Evolutionary conservation across 2,329 filamentous ascomycete species (phyloP), one percentile per base, ranked within the genome.

Genomic region (Phialophora chinensis): DNA sequence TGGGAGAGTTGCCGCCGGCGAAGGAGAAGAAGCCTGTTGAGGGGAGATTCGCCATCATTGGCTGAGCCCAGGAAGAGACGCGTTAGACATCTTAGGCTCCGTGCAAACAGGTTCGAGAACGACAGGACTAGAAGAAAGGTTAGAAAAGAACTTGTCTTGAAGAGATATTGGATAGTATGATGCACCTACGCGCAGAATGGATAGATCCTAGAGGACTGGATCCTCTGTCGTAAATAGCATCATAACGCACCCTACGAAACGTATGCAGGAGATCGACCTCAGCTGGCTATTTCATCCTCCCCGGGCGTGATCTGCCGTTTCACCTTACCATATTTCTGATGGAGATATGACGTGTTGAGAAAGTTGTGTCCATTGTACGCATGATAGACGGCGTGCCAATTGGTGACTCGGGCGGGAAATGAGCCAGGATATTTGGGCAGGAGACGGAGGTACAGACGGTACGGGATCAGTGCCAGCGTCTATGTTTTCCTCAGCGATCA

Each of bases 1-100:
- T 54, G 23, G 60, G 49, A 38, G 29, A 42, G 20, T 1, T 58
- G 35, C 56, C 56, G 35, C 20, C 47, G 23, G 49, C 47, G 33
- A 62, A 54, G 31, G 49, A 62, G 25, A 62, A 62, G 49, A 55
- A 54, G 60, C 60, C 60, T 38, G 11, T 62, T n/a, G 60, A 54
- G 49, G 49, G 42, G 27, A 62, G 60, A 62, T 55, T 58, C 35
- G 10, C 33, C 35, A 47, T 58, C 35, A 25, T 58, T 47, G 56
- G 56, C 1, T 38, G 54, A 56, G 54, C 17, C 54, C 33, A 29
- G 25, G 54, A 25, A 42, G 17, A 38, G 54, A 29, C 29, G 29
- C 17, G 25, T 38, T 56, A 42, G 31, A 35, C 10, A 56, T 20
- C 29, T 56, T 42, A 20, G 14, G 29, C 25, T 12, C 20, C 42